These are phyloP conservation scores for Fusarium dimerum DNA, from an alignment of 2,329 filamentous ascomycete species.

Conservation along the genomic window DNA sequence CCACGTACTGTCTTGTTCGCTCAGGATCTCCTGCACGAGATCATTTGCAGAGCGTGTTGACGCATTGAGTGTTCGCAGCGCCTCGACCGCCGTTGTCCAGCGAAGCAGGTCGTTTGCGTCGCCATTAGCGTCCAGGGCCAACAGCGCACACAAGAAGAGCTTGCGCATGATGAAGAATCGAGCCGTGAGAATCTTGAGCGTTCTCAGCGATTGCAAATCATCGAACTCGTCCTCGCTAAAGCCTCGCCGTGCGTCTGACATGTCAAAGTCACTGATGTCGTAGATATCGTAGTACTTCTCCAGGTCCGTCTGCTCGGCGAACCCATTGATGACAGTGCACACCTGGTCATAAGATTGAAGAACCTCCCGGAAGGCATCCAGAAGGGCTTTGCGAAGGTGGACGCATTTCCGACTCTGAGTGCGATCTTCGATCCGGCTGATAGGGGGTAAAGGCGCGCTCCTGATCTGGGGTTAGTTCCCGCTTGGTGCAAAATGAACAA, in stretches of 20 bases:
- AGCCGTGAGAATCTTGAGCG: slow-evolving; percentile 78
- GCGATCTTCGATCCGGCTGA: slow-evolving; percentile 85
- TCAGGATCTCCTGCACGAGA: slow-evolving; percentile 68
- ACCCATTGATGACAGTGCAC: slow-evolving; percentile 65
- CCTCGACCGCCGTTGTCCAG: slow-evolving; percentile 78
- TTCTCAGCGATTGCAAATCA: slow-evolving; percentile 74
- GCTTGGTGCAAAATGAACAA: not conserved
- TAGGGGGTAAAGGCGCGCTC: slow-evolving; percentile 87
- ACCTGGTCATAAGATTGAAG: slow-evolving; percentile 73
- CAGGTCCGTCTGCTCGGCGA: slow-evolving; percentile 78
- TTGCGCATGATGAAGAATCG: slow-evolving; percentile 80
- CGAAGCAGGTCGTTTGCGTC: slow-evolving; percentile 74
- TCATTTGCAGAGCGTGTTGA: slow-evolving; percentile 64
- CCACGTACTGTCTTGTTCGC: slow-evolving; percentile 75
- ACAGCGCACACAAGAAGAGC: slow-evolving; percentile 82
- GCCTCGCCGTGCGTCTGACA: slow-evolving; percentile 67
- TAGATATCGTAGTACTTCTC: slow-evolving; percentile 94
- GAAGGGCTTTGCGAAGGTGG: slow-evolving; percentile 75
- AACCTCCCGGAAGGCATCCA: slow-evolving; percentile 66
- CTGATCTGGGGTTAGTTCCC: slow-evolving; percentile 43
- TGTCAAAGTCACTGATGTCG: slow-evolving; percentile 73
- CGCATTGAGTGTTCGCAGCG: slow-evolving; percentile 66
- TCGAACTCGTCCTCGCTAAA: slow-evolving; percentile 71
- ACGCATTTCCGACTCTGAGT: slow-evolving; percentile 77
- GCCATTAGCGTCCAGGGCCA: slow-evolving; percentile 82